A percentile compares a stretch with the other conserved stretches of the same genome.
phyloP scores from a whole-genome alignment of 2,329 filamentous ascomycete species.

The Onygenales sp. region DNA sequence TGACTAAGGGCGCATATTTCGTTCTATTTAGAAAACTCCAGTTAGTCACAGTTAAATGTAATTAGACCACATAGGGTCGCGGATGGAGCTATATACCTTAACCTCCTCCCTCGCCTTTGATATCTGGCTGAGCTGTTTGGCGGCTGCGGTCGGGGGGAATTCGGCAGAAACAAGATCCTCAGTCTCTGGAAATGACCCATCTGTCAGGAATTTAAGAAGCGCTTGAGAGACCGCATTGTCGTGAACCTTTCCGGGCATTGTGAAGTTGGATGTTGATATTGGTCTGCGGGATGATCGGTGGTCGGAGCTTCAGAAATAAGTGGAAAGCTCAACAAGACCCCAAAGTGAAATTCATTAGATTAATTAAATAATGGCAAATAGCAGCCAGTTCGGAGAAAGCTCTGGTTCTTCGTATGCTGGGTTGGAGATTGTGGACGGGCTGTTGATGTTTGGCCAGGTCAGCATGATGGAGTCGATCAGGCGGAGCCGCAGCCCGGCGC shows the following conservation, averaged over 20 bases:
- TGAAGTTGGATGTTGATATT: background rate
- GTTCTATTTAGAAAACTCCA: slow-evolving; percentile 32
- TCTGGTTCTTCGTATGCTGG: no score
- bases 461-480: no score
- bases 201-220: slow-evolving; percentile 54
- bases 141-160: slow-evolving; percentile 40
- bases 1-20: slow-evolving; percentile 70
- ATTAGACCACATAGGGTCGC: background rate
- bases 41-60: slow-evolving; percentile 2
- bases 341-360: no score
- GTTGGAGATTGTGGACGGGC: no score
- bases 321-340: no score
- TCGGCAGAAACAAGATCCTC: slow-evolving; percentile 46
- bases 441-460: no score
- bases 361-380: no score
- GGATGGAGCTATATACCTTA: slow-evolving; percentile 32
- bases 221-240: slow-evolving; percentile 44
- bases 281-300: background rate
- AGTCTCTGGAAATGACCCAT: slow-evolving; percentile 47
- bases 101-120: slow-evolving; percentile 43
- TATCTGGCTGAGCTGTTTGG: slow-evolving; percentile 42
- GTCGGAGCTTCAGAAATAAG: no score
- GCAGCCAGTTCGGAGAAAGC: no score
- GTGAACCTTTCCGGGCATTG: slow-evolving; percentile 28
- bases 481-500: no score